These are phyloP conservation scores for Blastomyces parvus DNA, from an alignment of 2,329 filamentous ascomycete genomes.

Conservation along the genomic window DNA sequence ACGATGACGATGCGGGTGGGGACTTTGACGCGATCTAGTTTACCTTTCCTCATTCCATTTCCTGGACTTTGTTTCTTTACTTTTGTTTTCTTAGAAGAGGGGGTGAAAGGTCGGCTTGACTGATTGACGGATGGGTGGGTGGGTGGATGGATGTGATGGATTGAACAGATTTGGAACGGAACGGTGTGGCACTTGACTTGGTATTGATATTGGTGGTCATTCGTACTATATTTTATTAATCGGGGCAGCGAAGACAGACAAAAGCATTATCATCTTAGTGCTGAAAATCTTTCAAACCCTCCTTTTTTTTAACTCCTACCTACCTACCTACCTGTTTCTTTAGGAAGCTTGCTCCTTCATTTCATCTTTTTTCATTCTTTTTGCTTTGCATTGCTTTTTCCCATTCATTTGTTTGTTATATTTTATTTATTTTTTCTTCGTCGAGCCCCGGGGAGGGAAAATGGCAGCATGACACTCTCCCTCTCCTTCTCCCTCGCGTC, in stretches of 20 bases:
- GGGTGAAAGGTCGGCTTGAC: neutral
- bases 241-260: neutral
- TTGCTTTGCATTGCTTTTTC: neutral
- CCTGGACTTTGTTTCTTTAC: conserved; percentile 9
- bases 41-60: neutral
- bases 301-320: no score
- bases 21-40: conserved; percentile 89
- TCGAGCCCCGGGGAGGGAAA: neutral
- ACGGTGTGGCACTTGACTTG: no score
- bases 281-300: neutral
- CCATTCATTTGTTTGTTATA: neutral
- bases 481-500: no score
- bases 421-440: neutral
- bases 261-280: neutral
- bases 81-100: neutral
- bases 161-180: no score
- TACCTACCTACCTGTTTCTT: no score
- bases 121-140: neutral
- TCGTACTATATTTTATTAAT: conserved; percentile 9
- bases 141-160: no score
- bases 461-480: neutral
- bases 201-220: neutral
- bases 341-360: neutral
- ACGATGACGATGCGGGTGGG: conserved; percentile 89
- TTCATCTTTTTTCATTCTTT: neutral